Base-by-base conservation (phyloP, 2,329 filamentous ascomycete species). In the Fusarium sambucinum region DNA sequence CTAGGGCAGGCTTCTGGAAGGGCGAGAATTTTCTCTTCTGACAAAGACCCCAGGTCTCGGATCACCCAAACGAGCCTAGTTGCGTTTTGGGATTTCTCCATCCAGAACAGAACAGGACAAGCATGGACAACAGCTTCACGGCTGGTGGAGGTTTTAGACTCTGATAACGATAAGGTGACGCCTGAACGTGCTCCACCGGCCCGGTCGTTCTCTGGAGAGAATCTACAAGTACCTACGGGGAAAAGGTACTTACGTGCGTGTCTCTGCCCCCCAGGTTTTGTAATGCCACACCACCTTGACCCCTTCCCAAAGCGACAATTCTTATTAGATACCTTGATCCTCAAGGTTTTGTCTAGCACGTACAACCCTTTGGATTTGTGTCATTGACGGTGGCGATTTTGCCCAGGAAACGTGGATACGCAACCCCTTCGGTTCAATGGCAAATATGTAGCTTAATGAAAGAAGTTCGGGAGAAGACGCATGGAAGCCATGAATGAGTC, bases 1-100 rank as follows among this genome's bases (percentile, higher is more conserved):
- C 47, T 61, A 62, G 66, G 46, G 29, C 62, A 72, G 71, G 66
- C 73, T 77, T 77, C 75, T 76, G 70, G 76, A 77, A 76, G 73
- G 61, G 59, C 51, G 61, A 69, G 64, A 70, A 59, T 70, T 72
- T 74, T 75, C 59, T 68, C 46, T 48, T 16, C 52, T 59, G 30
- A 55, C 41, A 52, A 44, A 59, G 47, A 44, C 55, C 67, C 55
- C 63, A 56, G 57, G 32, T 37, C 63, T 44, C 50, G 44, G 44
- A 23, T 35, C 16, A 42, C 66, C 48, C 14, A 48, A 69, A 67
- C 19, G 42, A 52, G 66, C 25, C 63, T 69, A 69, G 66, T 42
- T n/a, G 14, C 37, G 25, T 53, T 59, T 44, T 44, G 66, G 61
- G 53, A 58, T 69, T 62, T 69, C 60, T 51, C 55, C 55, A 68